These are phyloP conservation scores for Alternaria triticimaculans DNA, from an alignment of 2,329 filamentous ascomycete species.

Conservation along the genomic window DNA sequence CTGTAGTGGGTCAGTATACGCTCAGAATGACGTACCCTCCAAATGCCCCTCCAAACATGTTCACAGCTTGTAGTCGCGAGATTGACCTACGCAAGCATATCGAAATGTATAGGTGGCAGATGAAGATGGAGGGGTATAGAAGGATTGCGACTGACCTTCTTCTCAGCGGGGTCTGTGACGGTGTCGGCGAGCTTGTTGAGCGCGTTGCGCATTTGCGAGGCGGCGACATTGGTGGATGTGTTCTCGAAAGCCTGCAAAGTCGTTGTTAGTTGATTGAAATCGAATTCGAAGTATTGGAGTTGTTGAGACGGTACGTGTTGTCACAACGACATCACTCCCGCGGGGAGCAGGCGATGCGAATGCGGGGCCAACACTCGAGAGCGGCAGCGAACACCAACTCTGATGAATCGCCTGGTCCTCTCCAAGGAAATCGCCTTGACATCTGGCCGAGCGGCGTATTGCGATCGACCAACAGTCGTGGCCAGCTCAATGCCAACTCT, in stretches of 20 bases:
- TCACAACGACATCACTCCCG: not conserved
- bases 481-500: not conserved
- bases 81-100: constrained; percentile 2
- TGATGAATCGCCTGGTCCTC: not conserved
- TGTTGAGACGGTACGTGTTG: not conserved
- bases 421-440: not conserved
- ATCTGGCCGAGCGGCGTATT: not conserved
- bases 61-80: constrained; percentile 1
- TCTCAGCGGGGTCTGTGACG: constrained; percentile 76
- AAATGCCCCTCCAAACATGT: not conserved
- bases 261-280: constrained; percentile 11
- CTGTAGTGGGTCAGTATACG: constrained; percentile 53
- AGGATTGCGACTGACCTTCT: constrained; percentile 71
- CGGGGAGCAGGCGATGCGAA: not conserved
- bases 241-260: constrained; percentile 89
- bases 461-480: not conserved
- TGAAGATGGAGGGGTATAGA: not conserved
- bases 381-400: not conserved
- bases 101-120: not conserved
- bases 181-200: constrained; percentile 91
- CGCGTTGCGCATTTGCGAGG: constrained; percentile 98
- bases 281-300: not conserved
- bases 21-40: constrained; percentile 15
- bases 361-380: not conserved
- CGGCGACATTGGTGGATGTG: constrained; percentile 96